phyloP scores from a whole-genome alignment of 441 rosid species.

The Gossypium gossypioides region DNA sequence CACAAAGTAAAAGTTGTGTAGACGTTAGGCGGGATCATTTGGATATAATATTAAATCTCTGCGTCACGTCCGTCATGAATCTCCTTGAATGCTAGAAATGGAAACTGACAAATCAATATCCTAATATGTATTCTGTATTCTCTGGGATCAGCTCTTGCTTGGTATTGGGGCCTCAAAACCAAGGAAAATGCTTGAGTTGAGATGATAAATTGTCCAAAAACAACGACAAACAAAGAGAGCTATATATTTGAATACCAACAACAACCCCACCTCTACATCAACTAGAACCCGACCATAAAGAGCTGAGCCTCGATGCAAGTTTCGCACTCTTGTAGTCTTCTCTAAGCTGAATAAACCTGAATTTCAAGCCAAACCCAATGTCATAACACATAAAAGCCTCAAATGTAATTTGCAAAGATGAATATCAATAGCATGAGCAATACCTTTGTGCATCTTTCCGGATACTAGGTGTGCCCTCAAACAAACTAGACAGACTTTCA shows the following conservation, averaged over 20 bases:
- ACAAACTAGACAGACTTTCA: slow-evolving; percentile 80
- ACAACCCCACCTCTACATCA: background rate
- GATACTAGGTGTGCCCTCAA: slow-evolving; percentile 90
- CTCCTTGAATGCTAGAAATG: background rate
- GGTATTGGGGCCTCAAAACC: background rate
- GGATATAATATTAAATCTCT: background rate
- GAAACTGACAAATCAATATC: background rate
- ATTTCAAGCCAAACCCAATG: background rate
- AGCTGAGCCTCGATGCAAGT: slow-evolving; percentile 71
- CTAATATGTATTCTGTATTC: background rate
- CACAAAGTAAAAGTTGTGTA: no score
- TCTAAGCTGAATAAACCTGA: slow-evolving; percentile 92
- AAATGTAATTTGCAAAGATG: background rate
- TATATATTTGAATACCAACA: background rate
- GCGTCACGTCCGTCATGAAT: background rate
- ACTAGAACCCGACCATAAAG: slow-evolving; percentile 54
- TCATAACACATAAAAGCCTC: background rate
- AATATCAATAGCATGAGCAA: background rate
- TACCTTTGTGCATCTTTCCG: slow-evolving; percentile 94
- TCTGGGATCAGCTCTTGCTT: background rate
- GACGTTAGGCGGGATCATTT: background rate
- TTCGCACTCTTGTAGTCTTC: slow-evolving; percentile 94
- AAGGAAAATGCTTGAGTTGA: background rate
- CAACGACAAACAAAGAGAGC: background rate
- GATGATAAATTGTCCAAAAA: background rate